These are phyloP conservation scores for Colletotrichum magnum DNA, from an alignment of 2,329 filamentous ascomycete species.

Conservation along the genomic window DNA sequence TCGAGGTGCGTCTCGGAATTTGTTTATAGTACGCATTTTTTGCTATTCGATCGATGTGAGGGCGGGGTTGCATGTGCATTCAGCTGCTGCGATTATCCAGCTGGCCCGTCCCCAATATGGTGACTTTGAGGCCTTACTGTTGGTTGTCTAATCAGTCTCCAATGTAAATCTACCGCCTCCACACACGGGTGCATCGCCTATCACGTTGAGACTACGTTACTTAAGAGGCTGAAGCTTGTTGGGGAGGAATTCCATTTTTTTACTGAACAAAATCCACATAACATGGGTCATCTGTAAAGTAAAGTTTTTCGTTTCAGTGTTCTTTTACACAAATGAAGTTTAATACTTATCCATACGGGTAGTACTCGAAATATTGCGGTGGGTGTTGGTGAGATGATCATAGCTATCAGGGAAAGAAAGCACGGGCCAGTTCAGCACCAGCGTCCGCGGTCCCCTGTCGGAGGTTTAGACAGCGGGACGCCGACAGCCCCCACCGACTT, in stretches of 20 bases:
- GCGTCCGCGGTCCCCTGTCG: conserved; percentile 25
- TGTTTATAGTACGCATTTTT: background rate
- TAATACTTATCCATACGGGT: too few relatives aligned
- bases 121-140: background rate
- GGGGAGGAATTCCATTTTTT: too few relatives aligned
- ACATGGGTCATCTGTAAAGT: background rate
- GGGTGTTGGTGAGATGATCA: background rate
- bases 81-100: background rate
- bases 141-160: too few relatives aligned
- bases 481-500: conserved; percentile 18
- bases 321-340: background rate
- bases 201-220: too few relatives aligned
- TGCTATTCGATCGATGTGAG: conserved; percentile 15
- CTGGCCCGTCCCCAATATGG: background rate
- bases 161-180: too few relatives aligned
- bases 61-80: background rate
- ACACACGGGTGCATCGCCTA: too few relatives aligned
- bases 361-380: too few relatives aligned
- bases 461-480: conserved; percentile 27
- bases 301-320: background rate
- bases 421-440: conserved; percentile 18
- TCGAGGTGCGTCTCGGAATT: background rate
- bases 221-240: too few relatives aligned
- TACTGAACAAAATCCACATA: too few relatives aligned
- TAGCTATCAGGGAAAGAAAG: background rate